phyloP scores from a whole-genome alignment of 768 basidiomycete genomes.

The Tubosaeta sp. region DNA sequence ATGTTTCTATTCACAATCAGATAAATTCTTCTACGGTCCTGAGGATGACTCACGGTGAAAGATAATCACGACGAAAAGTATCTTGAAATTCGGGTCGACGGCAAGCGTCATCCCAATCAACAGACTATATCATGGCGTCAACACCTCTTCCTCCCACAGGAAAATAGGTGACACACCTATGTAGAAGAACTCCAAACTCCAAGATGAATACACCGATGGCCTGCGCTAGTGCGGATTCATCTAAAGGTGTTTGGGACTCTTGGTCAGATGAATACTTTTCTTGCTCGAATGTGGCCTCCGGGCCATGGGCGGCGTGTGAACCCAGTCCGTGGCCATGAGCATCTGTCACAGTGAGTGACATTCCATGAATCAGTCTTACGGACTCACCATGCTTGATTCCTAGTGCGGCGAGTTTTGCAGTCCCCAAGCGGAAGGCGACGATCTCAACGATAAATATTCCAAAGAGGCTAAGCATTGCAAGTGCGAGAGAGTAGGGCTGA shows the following conservation, averaged over 20 bases:
- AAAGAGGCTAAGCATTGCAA: constrained; percentile 81
- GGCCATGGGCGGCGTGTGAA: constrained; percentile 66
- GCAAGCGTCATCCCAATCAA: constrained; percentile 90
- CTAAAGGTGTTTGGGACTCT: constrained; percentile 23
- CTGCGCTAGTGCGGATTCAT: constrained; percentile 57
- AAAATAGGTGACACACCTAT: constrained; percentile 44
- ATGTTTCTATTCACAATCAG: constrained; percentile 56
- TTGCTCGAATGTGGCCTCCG: constrained; percentile 38
- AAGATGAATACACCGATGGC: constrained; percentile 85
- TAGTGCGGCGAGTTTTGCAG: constrained; percentile 58
- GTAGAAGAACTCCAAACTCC: constrained; percentile 90
- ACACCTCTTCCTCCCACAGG: not conserved
- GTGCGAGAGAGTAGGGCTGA: constrained; percentile 77
- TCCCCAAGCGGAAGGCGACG: constrained; percentile 84
- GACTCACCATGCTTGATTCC: constrained; percentile 59
- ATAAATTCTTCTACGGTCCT: not conserved
- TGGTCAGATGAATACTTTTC: constrained; percentile 22
- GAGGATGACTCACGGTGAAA: constrained; percentile 74
- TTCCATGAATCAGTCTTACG: not conserved
- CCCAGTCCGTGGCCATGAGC: constrained; percentile 61
- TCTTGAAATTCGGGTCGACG: constrained; percentile 75
- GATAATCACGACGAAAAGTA: constrained; percentile 84
- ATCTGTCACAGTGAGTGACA: constrained; percentile 36
- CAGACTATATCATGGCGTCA: constrained; percentile 40
- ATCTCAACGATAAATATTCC: constrained; percentile 81